Conservation (phyloP, 345 rosid genomes). For the Melastoma malabathricum region DNA sequence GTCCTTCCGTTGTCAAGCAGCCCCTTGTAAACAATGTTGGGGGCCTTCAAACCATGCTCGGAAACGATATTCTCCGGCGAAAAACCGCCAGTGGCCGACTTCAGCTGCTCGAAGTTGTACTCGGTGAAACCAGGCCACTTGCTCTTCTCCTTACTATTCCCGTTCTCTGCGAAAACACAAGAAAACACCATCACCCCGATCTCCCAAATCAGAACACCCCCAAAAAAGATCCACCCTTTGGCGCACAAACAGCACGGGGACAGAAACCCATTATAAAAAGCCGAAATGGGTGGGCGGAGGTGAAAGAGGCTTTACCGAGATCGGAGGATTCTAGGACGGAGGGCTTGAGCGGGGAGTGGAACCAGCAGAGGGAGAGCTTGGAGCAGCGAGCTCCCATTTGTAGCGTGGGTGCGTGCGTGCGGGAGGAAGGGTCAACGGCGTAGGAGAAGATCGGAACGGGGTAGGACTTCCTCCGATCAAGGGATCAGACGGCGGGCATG, state of each 20-base stretch:
- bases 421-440: too few species aligned
- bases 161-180: slow-evolving; percentile 16
- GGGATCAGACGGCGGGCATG: too few species aligned
- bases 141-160: slow-evolving; percentile 7
- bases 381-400: slow-evolving; percentile 31
- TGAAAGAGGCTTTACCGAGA: slow-evolving; percentile 13
- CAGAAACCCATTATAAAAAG: neutral
- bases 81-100: slow-evolving; percentile 26
- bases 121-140: slow-evolving; percentile 25
- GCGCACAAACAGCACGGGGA: neutral
- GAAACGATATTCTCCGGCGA: slow-evolving; percentile 26
- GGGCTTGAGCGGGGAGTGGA: slow-evolving; percentile 24
- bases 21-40: slow-evolving; percentile 32
- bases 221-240: neutral
- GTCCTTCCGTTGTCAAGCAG: slow-evolving; percentile 21
- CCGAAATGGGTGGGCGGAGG: neutral
- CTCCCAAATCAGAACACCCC: neutral
- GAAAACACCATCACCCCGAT: neutral
- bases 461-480: too few species aligned
- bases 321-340: slow-evolving; percentile 13
- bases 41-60: slow-evolving; percentile 32
- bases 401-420: too few species aligned
- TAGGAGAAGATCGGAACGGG: too few species aligned
- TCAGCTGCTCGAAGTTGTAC: slow-evolving; percentile 25
- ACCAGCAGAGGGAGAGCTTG: slow-evolving; percentile 28